A percentile compares a stretch with the other conserved stretches of the same genome.
These are phyloP conservation scores for Wickerhamomyces canadensis DNA, from an alignment of 805 yeast genomes.

Conservation along the genomic window DNA sequence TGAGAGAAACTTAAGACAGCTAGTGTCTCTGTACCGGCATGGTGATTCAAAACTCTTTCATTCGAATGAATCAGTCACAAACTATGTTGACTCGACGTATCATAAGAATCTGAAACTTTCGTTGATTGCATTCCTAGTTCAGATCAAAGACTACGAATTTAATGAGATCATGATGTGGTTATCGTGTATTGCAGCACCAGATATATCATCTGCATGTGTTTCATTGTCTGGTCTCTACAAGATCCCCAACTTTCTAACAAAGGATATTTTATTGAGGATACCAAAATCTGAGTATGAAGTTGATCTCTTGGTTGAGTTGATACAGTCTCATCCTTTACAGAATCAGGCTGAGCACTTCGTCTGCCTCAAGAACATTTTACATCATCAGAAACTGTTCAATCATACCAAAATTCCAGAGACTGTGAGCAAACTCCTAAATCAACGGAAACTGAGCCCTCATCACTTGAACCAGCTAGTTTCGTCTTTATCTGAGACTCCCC, in stretches of 20 bases:
- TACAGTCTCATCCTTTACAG: background rate
- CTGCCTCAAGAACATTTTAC: constrained; percentile 6
- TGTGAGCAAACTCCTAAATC: background rate
- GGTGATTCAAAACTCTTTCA: constrained; percentile 2
- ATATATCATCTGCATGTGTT: constrained; percentile 29
- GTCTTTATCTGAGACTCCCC: constrained; percentile 2
- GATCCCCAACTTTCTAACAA: constrained; percentile 34
- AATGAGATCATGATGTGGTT: constrained; percentile 12
- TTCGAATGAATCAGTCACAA: too few species aligned
- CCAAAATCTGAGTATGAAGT: constrained; percentile 16
- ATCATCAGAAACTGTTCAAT: constrained; percentile 11
- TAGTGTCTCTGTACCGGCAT: constrained; percentile 8
- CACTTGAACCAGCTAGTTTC: background rate
- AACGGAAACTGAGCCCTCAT: background rate
- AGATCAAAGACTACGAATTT: constrained; percentile 3
- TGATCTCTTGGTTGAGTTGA: constrained; percentile 6
- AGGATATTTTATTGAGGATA: constrained; percentile 34
- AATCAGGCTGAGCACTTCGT: background rate
- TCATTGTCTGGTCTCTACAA: constrained; percentile 24
- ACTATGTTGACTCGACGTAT: background rate
- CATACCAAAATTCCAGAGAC: background rate
- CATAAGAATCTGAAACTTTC: constrained; percentile 3
- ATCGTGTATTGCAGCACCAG: constrained; percentile 26
- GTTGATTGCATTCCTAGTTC: constrained; percentile 3
- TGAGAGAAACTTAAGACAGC: constrained; percentile 2